Conservation (phyloP, 2,329 filamentous ascomycete genomes). For the Diplodia mutila region DNA sequence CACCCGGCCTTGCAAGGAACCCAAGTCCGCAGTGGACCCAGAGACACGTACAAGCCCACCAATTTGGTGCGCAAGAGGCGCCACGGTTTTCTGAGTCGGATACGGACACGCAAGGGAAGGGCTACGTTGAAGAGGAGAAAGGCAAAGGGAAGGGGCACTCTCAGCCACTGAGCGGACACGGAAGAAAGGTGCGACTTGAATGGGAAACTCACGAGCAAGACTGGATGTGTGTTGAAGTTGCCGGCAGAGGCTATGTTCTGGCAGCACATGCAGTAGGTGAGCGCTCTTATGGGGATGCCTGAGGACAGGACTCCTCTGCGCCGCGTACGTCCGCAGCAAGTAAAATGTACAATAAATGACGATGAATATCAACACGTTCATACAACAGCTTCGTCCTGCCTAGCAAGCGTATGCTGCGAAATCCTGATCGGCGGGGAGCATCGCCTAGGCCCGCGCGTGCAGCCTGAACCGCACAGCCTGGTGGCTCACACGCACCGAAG, state of each 20-base stretch:
- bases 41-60: slow-evolving; percentile 63
- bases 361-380: not conserved
- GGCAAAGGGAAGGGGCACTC: slow-evolving; percentile 52
- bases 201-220: not conserved
- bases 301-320: not conserved
- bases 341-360: slow-evolving; percentile 3
- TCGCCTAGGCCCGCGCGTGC: not conserved
- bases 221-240: not conserved
- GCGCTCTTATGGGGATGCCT: not conserved
- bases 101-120: slow-evolving; percentile 58
- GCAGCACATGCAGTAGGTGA: not conserved
- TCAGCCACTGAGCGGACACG: slow-evolving; percentile 17
- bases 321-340: not conserved
- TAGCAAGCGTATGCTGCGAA: not conserved
- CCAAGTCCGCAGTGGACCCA: slow-evolving; percentile 52
- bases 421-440: not conserved
- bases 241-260: not conserved
- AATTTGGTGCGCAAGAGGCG: slow-evolving; percentile 64
- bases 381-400: not conserved
- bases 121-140: slow-evolving; percentile 58
- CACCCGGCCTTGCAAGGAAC: slow-evolving; percentile 42
- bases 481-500: not conserved
- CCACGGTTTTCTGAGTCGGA: slow-evolving; percentile 61
- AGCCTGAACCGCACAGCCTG: not conserved
- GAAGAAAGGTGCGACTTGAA: not conserved